Evolutionary conservation across 1,284 basidiomycete genomes (phyloP), one percentile per base, ranked within the genome.

Genomic region (Austropuccinia psidii): DNA sequence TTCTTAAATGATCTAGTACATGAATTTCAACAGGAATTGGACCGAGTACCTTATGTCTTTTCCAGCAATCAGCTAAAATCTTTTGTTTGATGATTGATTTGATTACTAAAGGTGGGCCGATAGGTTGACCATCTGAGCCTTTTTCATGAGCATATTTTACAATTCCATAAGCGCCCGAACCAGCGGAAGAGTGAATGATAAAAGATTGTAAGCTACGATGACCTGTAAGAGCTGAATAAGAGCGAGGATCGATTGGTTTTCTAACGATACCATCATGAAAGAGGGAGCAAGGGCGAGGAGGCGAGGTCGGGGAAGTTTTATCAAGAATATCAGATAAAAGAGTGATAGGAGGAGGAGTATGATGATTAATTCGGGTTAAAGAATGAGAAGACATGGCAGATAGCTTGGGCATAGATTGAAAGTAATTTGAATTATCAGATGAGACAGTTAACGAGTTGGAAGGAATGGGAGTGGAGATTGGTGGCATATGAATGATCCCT

Each of bases 1-100:
- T 79, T 84, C 90, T 80, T 84, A 96, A 80, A 76, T 85, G 85
- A 73, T 86, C 84, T 90, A 98, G 92, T 76, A 98, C 95, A 81
- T 96, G 96, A 49, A 98, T 96, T 83, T 98, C 96, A 82, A 98
- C 94, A 7, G 96, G 95, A 77, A 98, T 97, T 0, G 95, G 96
- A 47, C 96, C 96, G 78, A 92, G 87, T 75, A 89, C 87, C 49
- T 91, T 90, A 81, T 98, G 96, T 79, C 90, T 89, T 84, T 97
- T 97, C 96, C 96, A 98, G 80, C 94, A 98, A 82, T 98, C 95
- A 24, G 95, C 96, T 61, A 98, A 85, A 75, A 98, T 98, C 66
- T 94, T 90, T 73, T 91, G 93, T 83, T 98, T 98, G 84, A 98
- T 95, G 79, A 98, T 89, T 81, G 97, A 95, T 80, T 98, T 98